These are phyloP conservation scores for Trichoderma polysporum DNA, from an alignment of 2,329 filamentous ascomycete species.

Conservation along the genomic window DNA sequence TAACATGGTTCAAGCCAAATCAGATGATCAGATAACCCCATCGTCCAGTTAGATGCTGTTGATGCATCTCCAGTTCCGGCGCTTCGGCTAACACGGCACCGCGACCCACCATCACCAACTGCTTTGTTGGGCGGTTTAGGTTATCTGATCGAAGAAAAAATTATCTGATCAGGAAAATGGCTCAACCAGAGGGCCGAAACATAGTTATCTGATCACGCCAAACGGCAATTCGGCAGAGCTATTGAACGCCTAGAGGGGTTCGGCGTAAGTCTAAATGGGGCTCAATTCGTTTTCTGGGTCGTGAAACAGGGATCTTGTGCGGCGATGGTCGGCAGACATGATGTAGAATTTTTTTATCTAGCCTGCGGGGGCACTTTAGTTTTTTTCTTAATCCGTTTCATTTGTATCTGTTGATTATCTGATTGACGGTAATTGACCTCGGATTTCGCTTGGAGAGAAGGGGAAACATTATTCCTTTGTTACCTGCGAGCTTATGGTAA, in stretches of 20 bases:
- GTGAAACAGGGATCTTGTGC: not conserved
- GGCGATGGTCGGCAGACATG: slow-evolving; percentile 1
- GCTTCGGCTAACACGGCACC: slow-evolving; percentile 18
- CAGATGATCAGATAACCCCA: slow-evolving; percentile 18
- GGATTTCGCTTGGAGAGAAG: not conserved
- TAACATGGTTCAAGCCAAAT: slow-evolving; percentile 3
- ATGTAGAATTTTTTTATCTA: slow-evolving; percentile 7
- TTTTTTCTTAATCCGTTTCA: not conserved
- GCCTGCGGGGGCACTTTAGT: not conserved
- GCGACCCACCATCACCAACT: not conserved
- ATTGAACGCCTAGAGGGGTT: slow-evolving; percentile 6
- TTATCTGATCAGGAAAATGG: slow-evolving; percentile 19
- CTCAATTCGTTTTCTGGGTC: not conserved
- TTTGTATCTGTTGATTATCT: slow-evolving; percentile 3
- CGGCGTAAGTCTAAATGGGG: slow-evolving; percentile 3
- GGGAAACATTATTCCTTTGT: not conserved
- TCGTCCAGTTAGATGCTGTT: not conserved
- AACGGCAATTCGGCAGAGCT: slow-evolving; percentile 11
- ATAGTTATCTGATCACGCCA: slow-evolving; percentile 17
- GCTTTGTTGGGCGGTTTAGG: not conserved
- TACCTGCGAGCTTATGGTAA: not conserved
- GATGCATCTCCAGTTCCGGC: slow-evolving; percentile 16
- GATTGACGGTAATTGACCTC: not conserved
- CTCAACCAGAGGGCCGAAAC: slow-evolving; percentile 8
- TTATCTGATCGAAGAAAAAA: slow-evolving; percentile 6